Conservation (phyloP, 1,284 basidiomycete genomes). For the Cryptococcus sp. region DNA sequence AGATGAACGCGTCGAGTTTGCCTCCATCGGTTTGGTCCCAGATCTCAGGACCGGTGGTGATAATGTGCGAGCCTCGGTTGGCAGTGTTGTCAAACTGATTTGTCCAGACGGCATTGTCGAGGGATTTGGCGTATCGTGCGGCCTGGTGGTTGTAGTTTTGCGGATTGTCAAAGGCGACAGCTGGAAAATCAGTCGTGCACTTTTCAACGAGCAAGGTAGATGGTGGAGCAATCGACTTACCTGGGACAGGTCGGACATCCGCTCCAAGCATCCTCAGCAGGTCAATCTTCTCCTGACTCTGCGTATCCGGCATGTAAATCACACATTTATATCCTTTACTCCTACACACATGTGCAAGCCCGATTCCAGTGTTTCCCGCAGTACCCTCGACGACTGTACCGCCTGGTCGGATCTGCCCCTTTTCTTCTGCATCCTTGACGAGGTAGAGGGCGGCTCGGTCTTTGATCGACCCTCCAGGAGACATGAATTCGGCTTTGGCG, state of each 20-base stretch:
- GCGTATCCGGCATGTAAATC: constrained; percentile 98
- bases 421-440: constrained; percentile 80
- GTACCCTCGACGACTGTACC: constrained; percentile 97
- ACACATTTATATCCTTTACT: constrained; percentile 93
- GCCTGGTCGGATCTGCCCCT: constrained; percentile 70
- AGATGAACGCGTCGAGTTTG: constrained; percentile 81
- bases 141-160: constrained; percentile 99
- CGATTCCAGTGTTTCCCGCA: constrained; percentile 98
- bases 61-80: constrained; percentile 83
- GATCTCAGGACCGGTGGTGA: constrained; percentile 91
- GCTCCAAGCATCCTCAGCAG: constrained; percentile 94
- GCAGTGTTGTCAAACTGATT: constrained; percentile 96
- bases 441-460: constrained; percentile 93
- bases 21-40: constrained; percentile 80
- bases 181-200: constrained; percentile 39
- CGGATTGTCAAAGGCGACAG: constrained; percentile 93
- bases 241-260: constrained; percentile 87
- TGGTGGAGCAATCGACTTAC: constrained; percentile 26
- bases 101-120: constrained; percentile 96
- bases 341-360: constrained; percentile 87
- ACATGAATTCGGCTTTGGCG: constrained; percentile 97
- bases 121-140: constrained; percentile 71
- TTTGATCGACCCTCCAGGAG: constrained; percentile 98
- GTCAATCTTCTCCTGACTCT: constrained; percentile 98
- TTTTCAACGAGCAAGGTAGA: background rate